Base-by-base conservation (phyloP, 2,329 filamentous ascomycete genomes). In the Huntiella decipiens region DNA sequence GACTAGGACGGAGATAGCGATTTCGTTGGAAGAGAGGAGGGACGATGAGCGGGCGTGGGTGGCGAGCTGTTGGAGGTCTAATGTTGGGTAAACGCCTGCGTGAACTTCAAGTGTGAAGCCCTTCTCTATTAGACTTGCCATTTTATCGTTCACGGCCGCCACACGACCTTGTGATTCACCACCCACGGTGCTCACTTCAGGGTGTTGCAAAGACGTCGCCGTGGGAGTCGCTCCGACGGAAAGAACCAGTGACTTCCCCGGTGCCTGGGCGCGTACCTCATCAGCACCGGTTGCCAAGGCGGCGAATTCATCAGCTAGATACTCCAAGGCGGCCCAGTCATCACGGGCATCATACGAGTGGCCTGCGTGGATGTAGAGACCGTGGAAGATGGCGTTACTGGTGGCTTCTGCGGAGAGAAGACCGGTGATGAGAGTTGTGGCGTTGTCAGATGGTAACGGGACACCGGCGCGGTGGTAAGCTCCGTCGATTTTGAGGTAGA, bases 201-300 rank as follows among this genome's bases (percentile, higher is more conserved):
- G 62, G 53, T 81, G 76, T 55, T 82, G 74, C 19, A 79, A 65
- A 7, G 75, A 69, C 0, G 77, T 75, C 1, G 77, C 74, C 0
- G 82, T 86, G 0, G 83, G 83, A 13, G 82, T 84, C 0, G 83
- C 82, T 4, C 83, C 83, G 0, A 85, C 77, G 0, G 78, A 82
- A 2, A 88, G 63, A 0, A 75, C 64, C 12, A 71, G 57, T 3
- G 55, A 53, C 0, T 70, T 64, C 4, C 12, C 22, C 5, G 47
- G 47, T 31, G 38, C 37, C 15, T 44, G 36, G 3, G 36, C 32
- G 2, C 19, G 31, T 4, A 44, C 41, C n/a, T 31, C n/a, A 3
- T 16, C 40, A 4, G 45, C 44, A 12, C 41, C 44, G 4, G 32
- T 37, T 3, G 44, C 48, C 0, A 70, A 74, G 4, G 58, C 53